A percentile compares a stretch with the other conserved stretches of the same genome.
These are phyloP conservation scores for Acorus calamus DNA, from an alignment of 106 monocot genomes.

Conservation along the genomic window DNA sequence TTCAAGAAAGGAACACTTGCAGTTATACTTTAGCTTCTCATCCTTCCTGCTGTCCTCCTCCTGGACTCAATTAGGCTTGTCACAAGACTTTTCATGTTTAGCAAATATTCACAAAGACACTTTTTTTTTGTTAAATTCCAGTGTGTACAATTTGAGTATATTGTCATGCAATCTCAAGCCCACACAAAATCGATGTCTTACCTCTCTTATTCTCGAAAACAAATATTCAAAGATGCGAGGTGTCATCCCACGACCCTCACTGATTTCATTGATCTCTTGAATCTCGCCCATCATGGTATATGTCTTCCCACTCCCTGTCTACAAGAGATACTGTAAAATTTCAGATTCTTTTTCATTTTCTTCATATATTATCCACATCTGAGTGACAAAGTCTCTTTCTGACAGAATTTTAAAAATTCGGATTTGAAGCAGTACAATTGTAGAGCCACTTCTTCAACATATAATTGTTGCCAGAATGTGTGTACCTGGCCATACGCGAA, in stretches of 20 bases:
- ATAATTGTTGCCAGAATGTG: too few relatives aligned
- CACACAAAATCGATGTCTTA: slow-evolving; percentile 4
- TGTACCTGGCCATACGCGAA: slow-evolving; percentile 80
- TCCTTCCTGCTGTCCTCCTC: slow-evolving; percentile 42
- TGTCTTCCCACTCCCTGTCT: slow-evolving; percentile 88
- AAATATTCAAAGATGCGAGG: slow-evolving; percentile 70
- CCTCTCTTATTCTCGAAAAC: slow-evolving; percentile 58
- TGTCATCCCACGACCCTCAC: slow-evolving; percentile 56
- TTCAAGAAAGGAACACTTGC: slow-evolving; percentile 76
- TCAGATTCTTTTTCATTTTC: too few relatives aligned
- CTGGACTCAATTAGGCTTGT: slow-evolving; percentile 17
- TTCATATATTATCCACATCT: too few relatives aligned
- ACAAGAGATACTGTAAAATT: slow-evolving; percentile 3
- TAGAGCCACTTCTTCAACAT: too few relatives aligned
- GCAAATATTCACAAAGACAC: too few relatives aligned
- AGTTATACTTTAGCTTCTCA: slow-evolving; percentile 49
- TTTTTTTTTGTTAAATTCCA: too few relatives aligned
- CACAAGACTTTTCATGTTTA: too few relatives aligned
- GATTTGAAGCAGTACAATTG: too few relatives aligned
- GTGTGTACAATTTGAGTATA: too few relatives aligned
- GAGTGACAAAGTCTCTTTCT: too few relatives aligned
- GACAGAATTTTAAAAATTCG: too few relatives aligned
- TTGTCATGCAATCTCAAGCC: too few relatives aligned
- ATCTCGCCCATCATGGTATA: slow-evolving; percentile 74
- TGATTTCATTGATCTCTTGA: slow-evolving; percentile 17